Percentiles rank a stretch among this genome's conserved stretches.
Conservation (phyloP, 192 early-diverging fungal genomes). For the Coemansia sp. region DNA sequence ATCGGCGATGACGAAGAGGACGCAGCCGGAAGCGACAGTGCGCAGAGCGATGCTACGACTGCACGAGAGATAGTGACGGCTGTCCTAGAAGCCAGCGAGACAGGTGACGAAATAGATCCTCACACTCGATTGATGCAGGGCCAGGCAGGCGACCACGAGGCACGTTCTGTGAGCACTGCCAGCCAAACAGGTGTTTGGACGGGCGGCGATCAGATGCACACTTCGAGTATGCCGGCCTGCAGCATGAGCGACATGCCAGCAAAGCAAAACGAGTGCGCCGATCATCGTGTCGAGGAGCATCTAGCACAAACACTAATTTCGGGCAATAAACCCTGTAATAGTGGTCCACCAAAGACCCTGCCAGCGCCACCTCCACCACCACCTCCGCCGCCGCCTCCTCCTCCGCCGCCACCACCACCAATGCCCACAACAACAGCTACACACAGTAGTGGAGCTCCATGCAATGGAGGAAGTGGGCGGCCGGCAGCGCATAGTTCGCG, state of each 20-base stretch:
- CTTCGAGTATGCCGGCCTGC: conserved; percentile 7
- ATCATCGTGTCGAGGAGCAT: conserved; percentile 1
- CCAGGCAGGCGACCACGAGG: not conserved
- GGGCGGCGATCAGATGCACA: conserved; percentile 3
- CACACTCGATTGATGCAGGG: conserved; percentile 5
- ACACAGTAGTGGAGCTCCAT: not conserved
- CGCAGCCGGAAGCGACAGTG: not conserved
- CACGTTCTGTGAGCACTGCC: not conserved
- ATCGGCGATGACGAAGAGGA: not conserved
- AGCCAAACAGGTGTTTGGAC: not conserved
- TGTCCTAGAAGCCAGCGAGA: not conserved
- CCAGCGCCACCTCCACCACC: conserved; percentile 6
- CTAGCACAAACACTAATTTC: not conserved
- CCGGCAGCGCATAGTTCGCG: conserved; percentile 3
- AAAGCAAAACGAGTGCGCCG: conserved; percentile 2
- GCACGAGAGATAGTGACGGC: not conserved
- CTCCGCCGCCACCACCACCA: not conserved
- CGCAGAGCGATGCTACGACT: conserved; percentile 1
- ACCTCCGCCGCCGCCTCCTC: not conserved
- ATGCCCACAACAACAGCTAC: not conserved
- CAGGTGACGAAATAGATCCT: not conserved
- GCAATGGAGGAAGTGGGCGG: not conserved
- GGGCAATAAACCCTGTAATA: not conserved
- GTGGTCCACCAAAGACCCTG: conserved; percentile 6
- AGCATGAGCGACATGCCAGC: conserved; percentile 6